phyloP scores from a whole-genome alignment of 768 basidiomycete genomes.

The Boletellus sp. region DNA sequence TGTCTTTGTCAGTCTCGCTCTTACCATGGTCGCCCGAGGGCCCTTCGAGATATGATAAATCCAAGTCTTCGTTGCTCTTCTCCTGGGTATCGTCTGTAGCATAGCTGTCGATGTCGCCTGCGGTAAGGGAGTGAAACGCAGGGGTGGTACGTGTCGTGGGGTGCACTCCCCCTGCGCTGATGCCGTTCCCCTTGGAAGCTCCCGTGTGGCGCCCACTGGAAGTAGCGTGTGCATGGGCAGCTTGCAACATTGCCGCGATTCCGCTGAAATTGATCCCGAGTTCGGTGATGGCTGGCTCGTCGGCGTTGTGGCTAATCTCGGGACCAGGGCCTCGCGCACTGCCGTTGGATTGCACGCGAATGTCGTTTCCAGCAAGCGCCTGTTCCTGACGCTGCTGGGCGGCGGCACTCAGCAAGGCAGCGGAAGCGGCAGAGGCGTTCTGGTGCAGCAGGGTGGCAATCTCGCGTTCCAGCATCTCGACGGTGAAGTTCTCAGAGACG shows the following conservation, averaged over 20 bases:
- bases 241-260: conserved; percentile 77
- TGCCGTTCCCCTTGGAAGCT: conserved; percentile 45
- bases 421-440: conserved; percentile 67
- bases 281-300: conserved; percentile 25
- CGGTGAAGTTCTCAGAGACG: conserved; percentile 50
- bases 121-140: conserved; percentile 75
- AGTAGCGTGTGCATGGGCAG: conserved; percentile 61
- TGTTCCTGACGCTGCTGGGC: conserved; percentile 62
- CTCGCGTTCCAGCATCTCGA: conserved; percentile 75
- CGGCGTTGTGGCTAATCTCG: conserved; percentile 13
- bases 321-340: conserved; percentile 12
- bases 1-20: conserved; percentile 34
- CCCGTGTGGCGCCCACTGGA: conserved; percentile 47
- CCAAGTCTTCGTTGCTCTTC: conserved; percentile 47
- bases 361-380: conserved; percentile 36
- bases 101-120: conserved; percentile 35
- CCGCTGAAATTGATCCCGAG: conserved; percentile 58
- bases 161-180: conserved; percentile 44
- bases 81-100: conserved; percentile 22
- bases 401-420: conserved; percentile 60
- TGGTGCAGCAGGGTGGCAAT: conserved; percentile 72
- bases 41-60: conserved; percentile 50
- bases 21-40: conserved; percentile 19
- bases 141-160: conserved; percentile 64
- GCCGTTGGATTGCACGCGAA: conserved; percentile 25